Conservation (phyloP, 2,329 filamentous ascomycete genomes). For the Davidsoniella eucalypti region DNA sequence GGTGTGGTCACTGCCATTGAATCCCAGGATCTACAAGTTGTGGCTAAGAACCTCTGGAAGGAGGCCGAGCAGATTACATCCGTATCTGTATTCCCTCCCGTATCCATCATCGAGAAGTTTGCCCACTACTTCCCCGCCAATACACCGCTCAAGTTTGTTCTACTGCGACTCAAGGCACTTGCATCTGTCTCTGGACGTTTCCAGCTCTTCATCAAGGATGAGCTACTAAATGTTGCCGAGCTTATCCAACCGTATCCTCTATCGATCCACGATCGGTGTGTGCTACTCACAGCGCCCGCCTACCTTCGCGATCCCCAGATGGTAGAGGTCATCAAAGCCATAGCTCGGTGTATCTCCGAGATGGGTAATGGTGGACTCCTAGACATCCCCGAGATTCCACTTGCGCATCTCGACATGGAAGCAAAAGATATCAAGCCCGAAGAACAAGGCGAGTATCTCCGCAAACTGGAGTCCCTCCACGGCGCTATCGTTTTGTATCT, state of each 20-base stretch:
- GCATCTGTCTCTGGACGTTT: conserved; percentile 48
- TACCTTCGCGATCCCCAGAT: conserved; percentile 33
- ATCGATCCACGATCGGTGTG: conserved; percentile 47
- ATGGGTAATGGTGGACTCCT: conserved; percentile 52
- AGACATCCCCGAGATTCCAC: conserved; percentile 50
- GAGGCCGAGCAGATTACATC: conserved; percentile 49
- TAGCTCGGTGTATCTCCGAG: conserved; percentile 54
- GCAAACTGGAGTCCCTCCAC: conserved; percentile 60
- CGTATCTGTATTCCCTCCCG: conserved; percentile 61
- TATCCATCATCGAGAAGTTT: conserved; percentile 56
- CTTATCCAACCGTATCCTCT: conserved; percentile 57
- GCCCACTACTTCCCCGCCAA: conserved; percentile 63
- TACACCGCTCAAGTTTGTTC: conserved; percentile 69
- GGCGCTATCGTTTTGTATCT: conserved; percentile 71
- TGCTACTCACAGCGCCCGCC: conserved; percentile 48
- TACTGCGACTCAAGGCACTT: conserved; percentile 58
- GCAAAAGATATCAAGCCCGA: conserved; percentile 20
- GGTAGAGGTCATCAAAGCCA: conserved; percentile 37
- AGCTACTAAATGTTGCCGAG: conserved; percentile 52
- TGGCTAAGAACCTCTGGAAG: conserved; percentile 45
- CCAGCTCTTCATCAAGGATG: conserved; percentile 42
- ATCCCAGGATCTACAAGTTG: conserved; percentile 43
- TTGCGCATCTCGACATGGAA: conserved; percentile 59
- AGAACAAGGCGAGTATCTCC: conserved; percentile 39
- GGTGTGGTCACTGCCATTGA: conserved; percentile 73